Conservation (phyloP, 345 rosid species). For the Rhodamnia argentea region DNA sequence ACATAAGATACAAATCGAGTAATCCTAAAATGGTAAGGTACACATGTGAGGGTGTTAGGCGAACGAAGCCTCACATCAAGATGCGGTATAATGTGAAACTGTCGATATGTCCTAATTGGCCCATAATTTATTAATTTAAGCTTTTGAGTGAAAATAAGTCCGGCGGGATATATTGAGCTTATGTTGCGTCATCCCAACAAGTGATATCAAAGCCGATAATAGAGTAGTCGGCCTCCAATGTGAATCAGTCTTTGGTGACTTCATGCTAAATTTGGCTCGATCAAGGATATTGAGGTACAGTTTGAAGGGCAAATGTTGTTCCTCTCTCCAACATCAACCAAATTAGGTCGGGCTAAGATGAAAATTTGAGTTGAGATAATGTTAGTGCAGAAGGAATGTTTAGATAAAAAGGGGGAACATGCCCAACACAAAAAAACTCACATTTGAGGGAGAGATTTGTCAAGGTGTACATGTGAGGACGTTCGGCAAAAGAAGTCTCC, state of each 20-base stretch:
- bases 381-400: background rate
- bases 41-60: background rate
- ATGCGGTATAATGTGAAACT: background rate
- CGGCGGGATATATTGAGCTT: too few relatives aligned
- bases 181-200: rapidly evolving
- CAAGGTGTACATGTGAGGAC: background rate
- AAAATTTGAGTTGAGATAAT: background rate
- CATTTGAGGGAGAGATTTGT: background rate
- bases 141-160: background rate
- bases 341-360: background rate
- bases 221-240: background rate
- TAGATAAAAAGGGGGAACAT: background rate
- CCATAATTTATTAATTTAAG: background rate
- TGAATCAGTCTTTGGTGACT: background rate
- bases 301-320: background rate
- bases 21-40: background rate
- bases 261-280: background rate
- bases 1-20: background rate
- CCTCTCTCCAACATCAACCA: background rate
- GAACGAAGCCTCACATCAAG: background rate
- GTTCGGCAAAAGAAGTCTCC: background rate
- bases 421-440: background rate
- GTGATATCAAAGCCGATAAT: background rate
- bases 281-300: background rate
- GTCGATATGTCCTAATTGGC: background rate